Percentiles rank a stretch among this genome's conserved stretches.
Conservation (phyloP, 2,329 filamentous ascomycete species). For the Nakataea oryzae region DNA sequence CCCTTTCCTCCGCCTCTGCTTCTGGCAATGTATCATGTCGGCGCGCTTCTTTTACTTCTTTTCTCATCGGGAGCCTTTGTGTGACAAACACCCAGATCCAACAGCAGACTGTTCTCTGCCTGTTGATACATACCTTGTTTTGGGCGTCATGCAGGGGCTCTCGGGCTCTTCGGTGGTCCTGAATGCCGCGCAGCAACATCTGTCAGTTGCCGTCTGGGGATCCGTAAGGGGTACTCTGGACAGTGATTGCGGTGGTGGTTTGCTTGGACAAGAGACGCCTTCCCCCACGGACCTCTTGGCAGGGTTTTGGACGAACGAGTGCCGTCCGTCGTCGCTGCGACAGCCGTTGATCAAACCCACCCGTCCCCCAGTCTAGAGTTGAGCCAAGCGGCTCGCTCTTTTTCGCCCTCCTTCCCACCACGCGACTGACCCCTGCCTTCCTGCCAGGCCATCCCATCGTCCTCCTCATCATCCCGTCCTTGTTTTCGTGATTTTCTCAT, state of each 20-base stretch:
- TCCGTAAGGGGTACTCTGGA: no score
- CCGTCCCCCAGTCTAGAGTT: neutral
- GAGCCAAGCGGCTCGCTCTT: neutral
- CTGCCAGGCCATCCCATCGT: no score
- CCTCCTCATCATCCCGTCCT: neutral
- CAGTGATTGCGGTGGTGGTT: neutral
- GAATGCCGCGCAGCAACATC: neutral
- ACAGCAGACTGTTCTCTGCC: neutral
- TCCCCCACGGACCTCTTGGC: neutral
- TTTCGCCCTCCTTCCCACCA: neutral
- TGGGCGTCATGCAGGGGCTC: constrained; percentile 1
- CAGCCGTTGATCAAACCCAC: neutral
- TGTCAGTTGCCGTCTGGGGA: neutral
- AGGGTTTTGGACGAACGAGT: neutral
- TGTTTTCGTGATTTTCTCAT: neutral
- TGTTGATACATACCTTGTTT: constrained; percentile 3
- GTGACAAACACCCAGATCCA: neutral
- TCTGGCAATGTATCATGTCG: neutral
- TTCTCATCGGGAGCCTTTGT: neutral
- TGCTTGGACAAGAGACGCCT: neutral
- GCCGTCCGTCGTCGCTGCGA: neutral
- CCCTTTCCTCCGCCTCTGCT: neutral
- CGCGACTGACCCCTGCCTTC: neutral
- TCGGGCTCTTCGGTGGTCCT: neutral
- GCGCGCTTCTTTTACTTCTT: neutral